Base-by-base conservation (phyloP, 306 rosid species). In the Prosopis cineraria region DNA sequence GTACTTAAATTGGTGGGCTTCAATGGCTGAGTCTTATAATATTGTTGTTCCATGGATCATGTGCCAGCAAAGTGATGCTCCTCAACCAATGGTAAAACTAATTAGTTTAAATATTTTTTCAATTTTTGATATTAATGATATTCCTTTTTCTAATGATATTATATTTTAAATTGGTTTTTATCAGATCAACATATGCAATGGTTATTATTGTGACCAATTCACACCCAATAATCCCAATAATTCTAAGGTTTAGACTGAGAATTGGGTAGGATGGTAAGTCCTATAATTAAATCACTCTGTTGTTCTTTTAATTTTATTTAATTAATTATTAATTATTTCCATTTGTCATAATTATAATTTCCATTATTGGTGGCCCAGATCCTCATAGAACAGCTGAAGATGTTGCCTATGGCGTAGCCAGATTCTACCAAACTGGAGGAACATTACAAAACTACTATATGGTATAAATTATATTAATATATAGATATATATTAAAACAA, bases 11-110 rank as follows among this genome's bases (percentile, higher is more conserved):
- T 89, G 93, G 91, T 85, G 88, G 5, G 85, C 93, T 0, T 67
- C 47, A 13, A 81, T 89, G 83, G 93, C 91, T 0, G 83, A 87
- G 0, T 81, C 93, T 0, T 76, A 74, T 0, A 3, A 87, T 24
- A n/a, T 85, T 16, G 91, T 88, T 3, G 88, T 89, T 47, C 93
- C 93, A 52, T 89, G 93, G 93, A 85, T 86, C 27, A 89, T 89
- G 93, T 89, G 90, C 55, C 90, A 89, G 4, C 74, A 89, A 16
- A 1, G 1, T 0, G 85, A 87, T 43, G 91, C 93, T 24, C 91
- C 93, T 6, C 67, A 79, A 19, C 85, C 93, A 7, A 89, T 83
- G 81, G 91, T 84, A 84, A 52, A 19, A 52, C 20, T n/a, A 5
- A 52, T 52, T 19, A 19, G 20, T n/a, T 43, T 43, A 43, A 6